These are phyloP conservation scores for Talaromyces piceae DNA, from an alignment of 2,329 filamentous ascomycete species.

Conservation along the genomic window DNA sequence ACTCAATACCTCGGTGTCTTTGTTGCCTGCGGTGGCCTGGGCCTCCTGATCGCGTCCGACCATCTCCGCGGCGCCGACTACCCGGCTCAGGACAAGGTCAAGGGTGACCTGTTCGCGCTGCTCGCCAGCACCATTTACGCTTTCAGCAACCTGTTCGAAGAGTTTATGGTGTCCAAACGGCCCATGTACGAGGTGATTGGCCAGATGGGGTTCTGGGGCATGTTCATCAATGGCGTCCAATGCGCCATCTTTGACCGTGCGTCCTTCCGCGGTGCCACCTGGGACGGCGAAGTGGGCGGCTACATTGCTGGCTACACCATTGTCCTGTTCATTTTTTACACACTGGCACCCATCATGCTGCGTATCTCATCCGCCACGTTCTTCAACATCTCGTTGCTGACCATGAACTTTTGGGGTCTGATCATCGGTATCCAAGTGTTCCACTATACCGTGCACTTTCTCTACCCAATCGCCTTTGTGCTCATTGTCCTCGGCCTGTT, in stretches of 20 bases:
- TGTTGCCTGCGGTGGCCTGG: conserved; percentile 84
- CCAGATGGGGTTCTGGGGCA: conserved; percentile 80
- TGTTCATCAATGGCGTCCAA: conserved; percentile 85
- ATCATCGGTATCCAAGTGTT: conserved; percentile 88
- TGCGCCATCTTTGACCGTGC: conserved; percentile 84
- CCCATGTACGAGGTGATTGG: conserved; percentile 90
- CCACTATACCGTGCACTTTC: conserved; percentile 68
- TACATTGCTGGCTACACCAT: conserved; percentile 86
- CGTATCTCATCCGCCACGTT: conserved; percentile 87
- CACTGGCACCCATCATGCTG: conserved; percentile 75
- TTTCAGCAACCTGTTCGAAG: conserved; percentile 81
- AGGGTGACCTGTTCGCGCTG: conserved; percentile 87
- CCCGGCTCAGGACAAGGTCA: conserved; percentile 58
- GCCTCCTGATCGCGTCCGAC: conserved; percentile 77
- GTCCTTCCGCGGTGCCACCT: conserved; percentile 58
- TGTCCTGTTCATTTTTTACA: conserved; percentile 77
- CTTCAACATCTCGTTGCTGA: conserved; percentile 91
- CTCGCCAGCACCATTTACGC: conserved; percentile 88
- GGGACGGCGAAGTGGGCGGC: conserved; percentile 63
- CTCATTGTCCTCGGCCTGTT: conserved; percentile 79
- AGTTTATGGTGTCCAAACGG: conserved; percentile 81
- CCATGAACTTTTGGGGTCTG: conserved; percentile 94
- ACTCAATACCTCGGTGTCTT: conserved; percentile 82
- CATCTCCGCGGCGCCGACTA: conserved; percentile 65
- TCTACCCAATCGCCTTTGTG: conserved; percentile 94